A percentile compares a stretch with the other conserved stretches of the same genome.
Conservation (phyloP, 352 stramenopile species). For the Globisporangium paroecandrum region DNA sequence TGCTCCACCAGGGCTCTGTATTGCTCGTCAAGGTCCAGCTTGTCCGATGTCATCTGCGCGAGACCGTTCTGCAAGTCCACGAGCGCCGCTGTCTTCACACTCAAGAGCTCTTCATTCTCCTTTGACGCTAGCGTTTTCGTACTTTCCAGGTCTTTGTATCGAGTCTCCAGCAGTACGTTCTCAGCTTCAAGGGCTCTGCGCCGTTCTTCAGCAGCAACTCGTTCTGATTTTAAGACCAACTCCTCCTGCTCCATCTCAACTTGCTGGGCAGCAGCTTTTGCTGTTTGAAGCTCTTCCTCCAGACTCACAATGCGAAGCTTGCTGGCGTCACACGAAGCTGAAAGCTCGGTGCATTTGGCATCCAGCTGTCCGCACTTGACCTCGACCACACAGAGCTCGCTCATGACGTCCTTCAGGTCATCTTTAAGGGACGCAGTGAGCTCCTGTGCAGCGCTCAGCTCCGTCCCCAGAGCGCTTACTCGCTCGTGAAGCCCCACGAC, state of each 20-base stretch:
- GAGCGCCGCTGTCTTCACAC: background rate
- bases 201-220: constrained; percentile 1
- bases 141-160: background rate
- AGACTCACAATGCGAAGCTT: background rate
- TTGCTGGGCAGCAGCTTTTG: background rate
- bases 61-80: background rate
- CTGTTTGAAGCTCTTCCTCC: background rate
- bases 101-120: background rate
- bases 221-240: background rate
- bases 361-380: constrained; percentile 14
- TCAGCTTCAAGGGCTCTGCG: background rate
- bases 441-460: constrained; percentile 6
- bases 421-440: constrained; percentile 2
- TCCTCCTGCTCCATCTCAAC: background rate
- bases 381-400: constrained; percentile 16
- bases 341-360: background rate
- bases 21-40: background rate
- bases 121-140: background rate
- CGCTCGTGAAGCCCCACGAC: constrained; percentile 11
- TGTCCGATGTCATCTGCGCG: background rate
- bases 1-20: background rate
- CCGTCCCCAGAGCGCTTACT: background rate
- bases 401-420: constrained; percentile 16
- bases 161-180: background rate
- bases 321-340: background rate